Percentiles rank a stretch among this genome's conserved stretches.
Evolutionary conservation across 2,329 filamentous ascomycete species (phyloP).

Genomic region (Byssothecium circinans): DNA sequence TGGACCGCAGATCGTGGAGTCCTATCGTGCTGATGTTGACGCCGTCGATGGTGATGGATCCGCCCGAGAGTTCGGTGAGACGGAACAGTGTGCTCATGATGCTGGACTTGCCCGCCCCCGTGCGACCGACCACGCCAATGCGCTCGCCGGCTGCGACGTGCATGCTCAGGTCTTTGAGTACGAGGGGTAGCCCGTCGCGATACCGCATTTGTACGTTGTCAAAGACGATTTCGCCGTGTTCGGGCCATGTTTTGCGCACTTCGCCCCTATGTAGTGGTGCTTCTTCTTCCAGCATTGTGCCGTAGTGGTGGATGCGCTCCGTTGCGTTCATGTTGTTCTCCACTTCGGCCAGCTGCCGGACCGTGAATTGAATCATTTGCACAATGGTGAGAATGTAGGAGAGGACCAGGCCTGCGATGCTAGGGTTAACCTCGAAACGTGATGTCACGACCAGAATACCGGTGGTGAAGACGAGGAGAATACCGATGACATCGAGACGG

Average conservation of each 20-base stretch:
- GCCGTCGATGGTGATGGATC: slow-evolving; percentile 53
- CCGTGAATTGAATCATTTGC: slow-evolving; percentile 93
- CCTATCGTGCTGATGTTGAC: slow-evolving; percentile 69
- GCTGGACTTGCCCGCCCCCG: slow-evolving; percentile 79
- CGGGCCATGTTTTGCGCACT: slow-evolving; percentile 77
- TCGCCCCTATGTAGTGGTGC: slow-evolving; percentile 76
- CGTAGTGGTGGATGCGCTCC: slow-evolving; percentile 89
- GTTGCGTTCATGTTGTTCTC: slow-evolving; percentile 99
- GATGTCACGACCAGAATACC: slow-evolving; percentile 91
- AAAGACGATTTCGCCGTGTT: slow-evolving; percentile 69
- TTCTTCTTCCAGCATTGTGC: slow-evolving; percentile 82
- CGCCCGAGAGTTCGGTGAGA: slow-evolving; percentile 56
- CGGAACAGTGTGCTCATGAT: slow-evolving; percentile 85
- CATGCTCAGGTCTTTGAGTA: slow-evolving; percentile 58
- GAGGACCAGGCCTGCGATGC: slow-evolving; percentile 82
- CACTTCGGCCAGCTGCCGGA: slow-evolving; percentile 90
- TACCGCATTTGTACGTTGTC: slow-evolving; percentile 57
- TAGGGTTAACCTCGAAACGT: slow-evolving; percentile 80
- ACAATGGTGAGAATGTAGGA: slow-evolving; percentile 93
- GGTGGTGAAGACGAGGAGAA: slow-evolving; percentile 80
- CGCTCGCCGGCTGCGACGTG: slow-evolving; percentile 75
- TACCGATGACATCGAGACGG: slow-evolving; percentile 82
- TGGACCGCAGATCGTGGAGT: slow-evolving; percentile 72
- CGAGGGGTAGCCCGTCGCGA: slow-evolving; percentile 51
- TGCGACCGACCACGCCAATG: slow-evolving; percentile 79